These are phyloP conservation scores for Fusarium nelsonii DNA, from an alignment of 2,329 filamentous ascomycete species.

Conservation along the genomic window DNA sequence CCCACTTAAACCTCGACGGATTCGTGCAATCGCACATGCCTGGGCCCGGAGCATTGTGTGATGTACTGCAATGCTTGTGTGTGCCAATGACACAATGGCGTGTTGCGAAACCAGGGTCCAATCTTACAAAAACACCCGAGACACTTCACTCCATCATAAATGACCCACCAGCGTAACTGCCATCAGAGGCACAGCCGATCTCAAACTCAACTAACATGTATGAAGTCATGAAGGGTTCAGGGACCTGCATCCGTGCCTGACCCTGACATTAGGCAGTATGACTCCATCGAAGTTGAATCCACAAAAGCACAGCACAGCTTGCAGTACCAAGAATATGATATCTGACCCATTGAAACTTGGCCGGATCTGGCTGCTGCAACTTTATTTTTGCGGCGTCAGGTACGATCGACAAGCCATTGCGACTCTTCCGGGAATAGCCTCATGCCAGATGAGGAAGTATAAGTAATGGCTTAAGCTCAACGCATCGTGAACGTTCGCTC, in stretches of 20 bases:
- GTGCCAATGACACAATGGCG: too few species aligned
- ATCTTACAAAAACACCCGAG: too few species aligned
- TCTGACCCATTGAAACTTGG: not conserved
- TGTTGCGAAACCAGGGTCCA: not conserved
- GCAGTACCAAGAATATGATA: not conserved
- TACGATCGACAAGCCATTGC: constrained; percentile 12
- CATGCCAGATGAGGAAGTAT: constrained; percentile 17
- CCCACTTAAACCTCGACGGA: rapidly evolving
- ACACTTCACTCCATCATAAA: not conserved
- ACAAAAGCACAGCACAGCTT: not conserved
- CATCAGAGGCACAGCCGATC: not conserved
- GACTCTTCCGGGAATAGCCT: not conserved
- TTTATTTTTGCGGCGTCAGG: not conserved
- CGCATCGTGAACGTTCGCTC: not conserved
- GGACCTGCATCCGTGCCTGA: not conserved
- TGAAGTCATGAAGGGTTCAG: not conserved
- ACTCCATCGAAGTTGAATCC: not conserved
- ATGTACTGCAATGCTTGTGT: not conserved
- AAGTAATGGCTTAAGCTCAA: not conserved
- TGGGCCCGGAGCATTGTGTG: not conserved
- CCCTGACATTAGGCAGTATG: not conserved
- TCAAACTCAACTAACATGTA: not conserved
- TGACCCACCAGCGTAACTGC: not conserved
- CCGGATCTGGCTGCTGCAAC: not conserved
- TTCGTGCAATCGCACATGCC: not conserved